Evolutionary conservation across 2,329 filamentous ascomycete genomes (phyloP), one percentile per base, ranked within the genome.

Genomic region (Colletotrichum tamarilloi): DNA sequence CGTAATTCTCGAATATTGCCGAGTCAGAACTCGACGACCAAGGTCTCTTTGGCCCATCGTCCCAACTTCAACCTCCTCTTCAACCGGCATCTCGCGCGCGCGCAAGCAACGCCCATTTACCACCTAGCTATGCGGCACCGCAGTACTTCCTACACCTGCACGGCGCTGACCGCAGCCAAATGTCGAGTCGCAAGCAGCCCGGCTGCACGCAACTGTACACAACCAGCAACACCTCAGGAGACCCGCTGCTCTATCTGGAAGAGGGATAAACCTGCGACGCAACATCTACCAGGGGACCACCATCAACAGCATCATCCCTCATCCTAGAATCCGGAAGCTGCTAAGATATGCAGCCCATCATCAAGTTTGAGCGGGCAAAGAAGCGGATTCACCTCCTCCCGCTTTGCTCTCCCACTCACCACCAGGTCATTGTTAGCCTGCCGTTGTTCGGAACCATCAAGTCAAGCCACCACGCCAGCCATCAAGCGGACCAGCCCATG

Each of bases 1-100:
- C 85, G 86, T 87, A 87, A 87, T 86, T 79, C 81, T 76, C 80
- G 80, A 77, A 79, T 66, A 72, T 72, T 75, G 79, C 77, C 79
- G 80, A 82, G 80, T 80, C 81, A 81, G 70, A 46, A 46, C 32
- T 32, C 57, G 32, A 30, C 59, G 26, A 28, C 49, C 56, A 35
- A 28, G 12, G 22, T 38, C 49, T 56, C 28, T 42, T 38, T 24
- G 16, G 46, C 53, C 49, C 30, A 32, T 7, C 30, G 12, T 65
- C 66, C 28, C 74, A 58, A 68, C 35, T 46, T 53, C 63, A 38
- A 59, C 46, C 46, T 32, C 49, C 22, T 22, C 35, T 28, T 30
- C 9, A 22, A 26, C 30, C 57, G 14, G 57, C 30, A 59, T 38
- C n/a, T 52, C 38, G 8, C 22, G 35, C 56, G n/a, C 38, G 14